These are phyloP conservation scores for Solanum chmielewskii DNA, from an alignment of 257 asterid species.

Conservation along the genomic window DNA sequence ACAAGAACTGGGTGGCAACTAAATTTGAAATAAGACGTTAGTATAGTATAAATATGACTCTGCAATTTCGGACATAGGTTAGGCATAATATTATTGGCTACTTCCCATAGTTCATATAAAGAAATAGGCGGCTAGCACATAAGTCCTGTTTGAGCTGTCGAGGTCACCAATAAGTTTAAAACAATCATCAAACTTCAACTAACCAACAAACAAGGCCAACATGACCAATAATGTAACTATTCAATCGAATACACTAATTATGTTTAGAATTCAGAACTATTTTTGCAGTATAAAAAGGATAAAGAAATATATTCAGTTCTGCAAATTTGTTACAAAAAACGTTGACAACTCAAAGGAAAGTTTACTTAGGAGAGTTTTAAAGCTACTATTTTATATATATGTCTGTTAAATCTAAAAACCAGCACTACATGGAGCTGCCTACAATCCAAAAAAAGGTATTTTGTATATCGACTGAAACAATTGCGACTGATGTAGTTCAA, in stretches of 20 bases:
- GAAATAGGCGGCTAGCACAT: not conserved
- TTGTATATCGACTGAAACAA: not conserved
- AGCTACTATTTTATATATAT: not conserved
- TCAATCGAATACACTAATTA: too few species aligned
- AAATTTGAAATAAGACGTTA: not conserved
- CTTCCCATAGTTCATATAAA: too few species aligned
- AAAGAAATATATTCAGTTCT: not conserved
- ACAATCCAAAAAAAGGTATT: not conserved
- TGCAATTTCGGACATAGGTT: too few species aligned
- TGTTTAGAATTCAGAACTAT: not conserved
- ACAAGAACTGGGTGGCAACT: not conserved
- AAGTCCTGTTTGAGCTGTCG: not conserved
- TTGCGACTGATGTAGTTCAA: not conserved
- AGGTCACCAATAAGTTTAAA: not conserved
- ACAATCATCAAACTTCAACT: not conserved
- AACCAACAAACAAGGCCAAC: too few species aligned
- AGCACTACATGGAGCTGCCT: not conserved
- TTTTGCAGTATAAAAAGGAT: not conserved
- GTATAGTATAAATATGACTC: too few species aligned
- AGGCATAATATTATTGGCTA: too few species aligned
- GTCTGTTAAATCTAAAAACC: not conserved
- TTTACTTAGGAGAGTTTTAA: not conserved
- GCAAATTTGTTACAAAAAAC: not conserved
- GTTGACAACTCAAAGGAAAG: not conserved
- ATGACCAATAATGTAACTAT: too few species aligned